Evolutionary conservation across 2,329 filamentous ascomycete genomes (phyloP).

Genomic region (Botrytis medusae): DNA sequence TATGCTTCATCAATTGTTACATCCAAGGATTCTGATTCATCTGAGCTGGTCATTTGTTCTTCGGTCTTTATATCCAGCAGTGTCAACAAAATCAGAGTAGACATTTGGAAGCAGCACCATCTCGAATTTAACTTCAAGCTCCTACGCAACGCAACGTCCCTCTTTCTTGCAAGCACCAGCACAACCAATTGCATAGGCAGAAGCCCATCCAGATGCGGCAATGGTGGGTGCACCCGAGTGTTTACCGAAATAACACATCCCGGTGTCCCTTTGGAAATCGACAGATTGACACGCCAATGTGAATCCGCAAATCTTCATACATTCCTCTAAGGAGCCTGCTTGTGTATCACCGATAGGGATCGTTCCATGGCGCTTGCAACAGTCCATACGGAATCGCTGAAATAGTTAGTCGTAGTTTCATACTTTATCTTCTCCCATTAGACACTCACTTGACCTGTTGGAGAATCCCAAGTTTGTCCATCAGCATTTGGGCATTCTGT

Average conservation of each 20-base stretch:
- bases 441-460: conserved; percentile 3
- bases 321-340: conserved; percentile 8
- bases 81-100: background rate
- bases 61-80: background rate
- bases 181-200: conserved; percentile 13
- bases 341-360: background rate
- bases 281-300: conserved; percentile 3
- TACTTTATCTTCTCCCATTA: background rate
- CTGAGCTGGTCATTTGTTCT: background rate
- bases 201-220: conserved; percentile 15
- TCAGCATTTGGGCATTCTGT: conserved; percentile 16
- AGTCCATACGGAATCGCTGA: conserved; percentile 10
- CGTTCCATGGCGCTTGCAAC: conserved; percentile 3
- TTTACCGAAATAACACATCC: conserved; percentile 6
- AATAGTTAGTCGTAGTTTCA: background rate
- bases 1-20: background rate
- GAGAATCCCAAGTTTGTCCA: conserved; percentile 16
- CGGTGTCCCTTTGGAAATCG: conserved; percentile 1
- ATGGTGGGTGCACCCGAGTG: conserved; percentile 1
- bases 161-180: conserved; percentile 16
- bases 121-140: background rate
- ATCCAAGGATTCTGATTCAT: background rate
- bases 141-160: background rate
- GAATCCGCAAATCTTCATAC: conserved; percentile 8
- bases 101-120: background rate